Conservation (phyloP, 306 rosid genomes). For the Betula pendula region DNA sequence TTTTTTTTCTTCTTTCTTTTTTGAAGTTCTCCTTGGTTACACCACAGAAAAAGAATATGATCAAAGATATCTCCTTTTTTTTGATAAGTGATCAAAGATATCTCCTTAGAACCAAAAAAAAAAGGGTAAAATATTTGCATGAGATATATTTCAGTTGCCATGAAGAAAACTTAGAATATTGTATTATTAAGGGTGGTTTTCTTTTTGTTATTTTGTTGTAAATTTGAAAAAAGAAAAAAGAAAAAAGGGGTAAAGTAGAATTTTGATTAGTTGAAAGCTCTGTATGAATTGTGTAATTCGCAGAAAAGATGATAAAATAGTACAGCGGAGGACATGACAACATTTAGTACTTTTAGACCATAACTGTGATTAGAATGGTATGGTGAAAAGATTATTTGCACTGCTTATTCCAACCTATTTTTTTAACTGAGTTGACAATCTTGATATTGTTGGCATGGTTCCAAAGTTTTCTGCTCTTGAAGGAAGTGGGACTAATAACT, state of each 20-base stretch:
- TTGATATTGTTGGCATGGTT: background rate
- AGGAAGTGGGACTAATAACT: background rate
- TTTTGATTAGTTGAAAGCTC: background rate
- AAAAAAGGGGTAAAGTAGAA: background rate
- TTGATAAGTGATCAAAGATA: background rate
- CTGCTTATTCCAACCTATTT: background rate
- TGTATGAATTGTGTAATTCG: background rate
- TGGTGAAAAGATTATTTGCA: background rate
- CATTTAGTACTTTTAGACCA: background rate
- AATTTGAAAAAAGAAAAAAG: background rate
- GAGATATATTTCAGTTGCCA: background rate
- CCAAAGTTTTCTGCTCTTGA: background rate
- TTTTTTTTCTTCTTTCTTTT: background rate
- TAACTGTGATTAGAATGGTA: background rate
- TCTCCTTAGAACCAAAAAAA: background rate
- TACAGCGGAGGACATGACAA: background rate
- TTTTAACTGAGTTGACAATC: background rate
- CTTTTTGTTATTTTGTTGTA: background rate
- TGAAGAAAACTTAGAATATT: background rate
- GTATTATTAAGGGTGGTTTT: background rate
- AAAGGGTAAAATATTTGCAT: background rate
- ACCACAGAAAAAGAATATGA: background rate
- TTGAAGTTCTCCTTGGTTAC: background rate
- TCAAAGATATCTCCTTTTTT: background rate
- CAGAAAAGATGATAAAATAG: background rate